Base-by-base conservation (phyloP, 2,329 filamentous ascomycete species). In the Paecilomyces dactylethromorphus region DNA sequence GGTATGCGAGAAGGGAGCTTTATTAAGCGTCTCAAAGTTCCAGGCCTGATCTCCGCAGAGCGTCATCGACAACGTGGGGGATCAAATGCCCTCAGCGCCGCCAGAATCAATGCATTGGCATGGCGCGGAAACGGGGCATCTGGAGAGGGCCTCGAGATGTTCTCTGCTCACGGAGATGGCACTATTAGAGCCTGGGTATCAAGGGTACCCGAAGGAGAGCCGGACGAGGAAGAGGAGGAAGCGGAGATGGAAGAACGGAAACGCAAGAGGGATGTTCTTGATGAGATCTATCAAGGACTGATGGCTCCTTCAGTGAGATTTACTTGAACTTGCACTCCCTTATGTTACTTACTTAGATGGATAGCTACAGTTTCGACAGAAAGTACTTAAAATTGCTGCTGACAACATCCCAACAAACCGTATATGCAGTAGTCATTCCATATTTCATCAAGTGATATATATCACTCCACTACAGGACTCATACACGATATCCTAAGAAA, bases 151-250 rank as follows among this genome's bases (percentile, higher is more conserved):
- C 71, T 87, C 1, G 86, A 88, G 64, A 82, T 97, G 59, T 95
- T 91, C 74, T 94, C 91, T 56, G 88, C 87, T 1, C 91, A 96
- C 67, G 81, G 87, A 2, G 91, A 97, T 69, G 93, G 93, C 0
- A 88, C 87, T 56, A 93, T 97, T 59, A 83, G 88, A 52, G 84
- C 84, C 3, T 97, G 93, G 92, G 81, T 82, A 65, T 89, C 90
- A 1, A 77, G 78, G 35, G 74, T 84, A 5, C 74, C 78, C 0
- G 84, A 82, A 3, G 77, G 79, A 5, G 74, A 72, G 33, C 69
- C 68, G 2, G 67, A 72, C 12, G 76, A 79, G 57, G 72, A 45
- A 45, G 15, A 70, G 60, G 79, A 81, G 33, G 76, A 82, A 22
- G 77, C 79, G n/a, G 83, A 81, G 62, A 75, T 77, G 39, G 69